Evolutionary conservation across 352 stramenopile species (phyloP).

Genomic region (Pythium volutum): DNA sequence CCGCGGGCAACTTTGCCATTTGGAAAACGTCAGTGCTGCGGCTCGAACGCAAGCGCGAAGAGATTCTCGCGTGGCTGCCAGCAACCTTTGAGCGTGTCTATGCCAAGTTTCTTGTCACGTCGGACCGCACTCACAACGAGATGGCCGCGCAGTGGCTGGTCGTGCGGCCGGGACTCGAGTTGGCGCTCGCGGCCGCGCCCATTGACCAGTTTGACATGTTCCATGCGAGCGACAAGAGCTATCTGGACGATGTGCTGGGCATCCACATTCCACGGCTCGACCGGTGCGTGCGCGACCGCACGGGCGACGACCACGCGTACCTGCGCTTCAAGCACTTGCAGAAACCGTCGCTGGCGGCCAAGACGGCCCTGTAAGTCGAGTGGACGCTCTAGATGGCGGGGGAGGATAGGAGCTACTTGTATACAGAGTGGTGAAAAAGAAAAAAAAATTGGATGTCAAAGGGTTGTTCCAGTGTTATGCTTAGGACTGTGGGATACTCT

Average conservation of each 20-base stretch:
- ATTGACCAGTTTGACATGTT: constrained; percentile 68
- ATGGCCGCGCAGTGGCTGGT: constrained; percentile 63
- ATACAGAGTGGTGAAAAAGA: too few relatives aligned
- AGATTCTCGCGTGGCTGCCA: constrained; percentile 74
- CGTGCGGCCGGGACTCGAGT: constrained; percentile 72
- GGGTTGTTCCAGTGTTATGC: too few relatives aligned
- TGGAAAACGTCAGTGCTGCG: constrained; percentile 69
- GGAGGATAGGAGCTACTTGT: too few relatives aligned
- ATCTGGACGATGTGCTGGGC: constrained; percentile 77
- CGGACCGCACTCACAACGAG: constrained; percentile 73
- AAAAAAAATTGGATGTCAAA: too few relatives aligned
- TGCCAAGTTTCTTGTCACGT: constrained; percentile 66
- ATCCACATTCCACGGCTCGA: constrained; percentile 79
- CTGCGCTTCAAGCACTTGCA: constrained; percentile 79
- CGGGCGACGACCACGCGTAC: constrained; percentile 78
- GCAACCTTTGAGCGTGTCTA: constrained; percentile 73
- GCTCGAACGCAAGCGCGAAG: constrained; percentile 63
- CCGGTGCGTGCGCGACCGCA: constrained; percentile 75
- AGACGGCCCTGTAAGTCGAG: not conserved
- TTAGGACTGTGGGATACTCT: not conserved
- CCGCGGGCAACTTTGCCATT: constrained; percentile 58
- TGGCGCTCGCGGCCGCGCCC: constrained; percentile 53
- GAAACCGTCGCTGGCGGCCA: constrained; percentile 34
- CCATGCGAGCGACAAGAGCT: constrained; percentile 50
- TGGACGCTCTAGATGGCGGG: too few relatives aligned